Base-by-base conservation (phyloP, 257 asterid species). In the Lycium barbarum region DNA sequence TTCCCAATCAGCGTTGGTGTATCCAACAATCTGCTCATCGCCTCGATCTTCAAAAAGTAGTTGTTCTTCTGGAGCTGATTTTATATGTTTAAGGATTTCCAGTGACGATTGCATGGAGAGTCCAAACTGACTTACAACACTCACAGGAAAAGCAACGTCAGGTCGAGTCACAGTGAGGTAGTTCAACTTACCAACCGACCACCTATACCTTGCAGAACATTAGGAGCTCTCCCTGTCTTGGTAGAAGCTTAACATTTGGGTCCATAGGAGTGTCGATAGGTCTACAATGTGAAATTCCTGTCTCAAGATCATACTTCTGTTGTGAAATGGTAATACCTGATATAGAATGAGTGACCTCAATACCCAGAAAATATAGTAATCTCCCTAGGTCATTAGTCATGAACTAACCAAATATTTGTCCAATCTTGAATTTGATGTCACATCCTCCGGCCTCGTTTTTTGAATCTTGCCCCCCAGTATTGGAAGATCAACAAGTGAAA, bases 241-340 rank as follows among this genome's bases (percentile, higher is more conserved):
- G 49, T 67, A 67, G 12, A 36, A 67, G 51, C 49, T 67, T 67
- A 67, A 36, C 51, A 36, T 36, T 67, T 67, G 74, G 47, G 43
- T 67, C 49, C 74, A 67, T 35, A 67, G 12, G 74, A 67, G 49
- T 67, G 74, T 35, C 1, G 22, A 67, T 67, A 67, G 74, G 74
- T 67, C 49, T 67, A 67, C 43, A 67, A 67, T 10, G 8, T 36
- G 74, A 2, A 49, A 14, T 67, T 67, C 49, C 20, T 36, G 74
- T 35, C 74, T 67, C 22, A 67, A 67, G 12, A 66, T 45, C 73
- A 66, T 33, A 35, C 47, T 67, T 67, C 22, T 20, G 1, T 36
- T 67, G 74, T 66, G n/a, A 33, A 66, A 66, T 66, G 47, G 73
- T 66, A 35, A 66, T 6, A 35, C n/a, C 47, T 5, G 20, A 35